Conservation (phyloP, 257 asterid species). For the Orobanche coerulescens region DNA sequence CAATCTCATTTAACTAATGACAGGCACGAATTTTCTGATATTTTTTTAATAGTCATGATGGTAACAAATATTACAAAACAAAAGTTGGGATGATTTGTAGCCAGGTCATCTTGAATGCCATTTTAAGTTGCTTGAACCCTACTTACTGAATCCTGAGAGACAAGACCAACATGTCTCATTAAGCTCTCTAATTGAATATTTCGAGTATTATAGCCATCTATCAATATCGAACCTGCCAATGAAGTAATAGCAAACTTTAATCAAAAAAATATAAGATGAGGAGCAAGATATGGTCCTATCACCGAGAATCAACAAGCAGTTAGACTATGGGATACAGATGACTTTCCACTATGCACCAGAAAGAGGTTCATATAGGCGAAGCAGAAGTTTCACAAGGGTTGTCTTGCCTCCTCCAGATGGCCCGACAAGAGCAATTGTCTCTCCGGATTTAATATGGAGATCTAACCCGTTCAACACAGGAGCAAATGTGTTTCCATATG, state of each 20-base stretch:
- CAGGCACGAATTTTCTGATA: no score
- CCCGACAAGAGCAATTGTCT: conserved; percentile 85
- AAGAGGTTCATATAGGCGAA: conserved; percentile 86
- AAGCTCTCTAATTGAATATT: conserved; percentile 50
- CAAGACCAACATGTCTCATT: conserved; percentile 80
- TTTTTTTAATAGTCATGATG: no score
- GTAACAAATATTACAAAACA: conserved; percentile 1
- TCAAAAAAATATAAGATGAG: neutral
- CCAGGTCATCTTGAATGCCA: no score
- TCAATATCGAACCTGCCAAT: conserved; percentile 50
- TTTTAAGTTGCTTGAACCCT: neutral
- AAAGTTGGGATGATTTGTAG: neutral
- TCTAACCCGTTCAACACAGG: conserved; percentile 46
- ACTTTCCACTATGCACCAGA: conserved; percentile 35
- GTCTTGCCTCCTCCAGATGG: conserved; percentile 99
- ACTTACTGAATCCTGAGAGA: conserved; percentile 80
- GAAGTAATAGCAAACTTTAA: conserved; percentile 11
- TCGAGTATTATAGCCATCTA: conserved; percentile 65
- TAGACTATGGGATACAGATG: neutral
- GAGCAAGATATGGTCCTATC: neutral
- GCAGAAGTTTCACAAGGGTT: conserved; percentile 83
- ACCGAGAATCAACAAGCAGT: neutral
- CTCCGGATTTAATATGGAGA: conserved; percentile 77
- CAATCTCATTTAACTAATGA: neutral
- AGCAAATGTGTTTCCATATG: conserved; percentile 44